Base-by-base conservation (phyloP, 768 basidiomycete species). In the Boletus insuetus region DNA sequence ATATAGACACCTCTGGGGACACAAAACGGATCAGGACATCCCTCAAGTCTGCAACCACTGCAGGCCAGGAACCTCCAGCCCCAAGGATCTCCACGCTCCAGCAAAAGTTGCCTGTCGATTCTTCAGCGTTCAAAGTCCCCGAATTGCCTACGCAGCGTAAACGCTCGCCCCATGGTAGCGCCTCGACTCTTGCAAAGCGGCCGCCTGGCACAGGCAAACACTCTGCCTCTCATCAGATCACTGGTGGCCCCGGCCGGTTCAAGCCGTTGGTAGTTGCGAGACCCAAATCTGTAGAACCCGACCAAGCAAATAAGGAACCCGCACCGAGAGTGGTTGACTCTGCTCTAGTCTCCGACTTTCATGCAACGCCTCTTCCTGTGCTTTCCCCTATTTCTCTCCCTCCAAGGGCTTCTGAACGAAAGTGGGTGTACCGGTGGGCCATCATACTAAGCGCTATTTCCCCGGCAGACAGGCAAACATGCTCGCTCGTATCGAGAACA, bases 321-420 rank as follows among this genome's bases (percentile, higher is more conserved):
- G 24, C 26, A 17, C 26, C 54, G 17, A 42, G 8, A 3, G n/a
- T 12, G 9, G 20, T 37, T 1, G 37, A 42, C 20, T 38, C 46
- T 32, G 10, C 46, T 7, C 42, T 49, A 1, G 51, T 13, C 31
- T 42, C 35, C 35, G 22, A 38, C 44, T 17, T 34, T 35, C 45
- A 19, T 26, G 11, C 48, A 4, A 44, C 14, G 12, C 43, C 61
- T 38, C 45, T 46, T 24, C 56, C 56, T n/a, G 42, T 58, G 4
- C 71, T 87, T 13, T 51, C 63, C 12, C 58, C 71, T 17, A 80
- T 89, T 42, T 72, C 77, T 6, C 58, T 84, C 32, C 87, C 89
- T 1, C 86, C 87, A 1, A 77, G 76, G 20, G 62, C 85, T 11
- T 73, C 82, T 1, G 80, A 87, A 50, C 74, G 87, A 32, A 86